Base-by-base conservation (phyloP, 2,329 filamentous ascomycete species). In the Penicillium sp. region DNA sequence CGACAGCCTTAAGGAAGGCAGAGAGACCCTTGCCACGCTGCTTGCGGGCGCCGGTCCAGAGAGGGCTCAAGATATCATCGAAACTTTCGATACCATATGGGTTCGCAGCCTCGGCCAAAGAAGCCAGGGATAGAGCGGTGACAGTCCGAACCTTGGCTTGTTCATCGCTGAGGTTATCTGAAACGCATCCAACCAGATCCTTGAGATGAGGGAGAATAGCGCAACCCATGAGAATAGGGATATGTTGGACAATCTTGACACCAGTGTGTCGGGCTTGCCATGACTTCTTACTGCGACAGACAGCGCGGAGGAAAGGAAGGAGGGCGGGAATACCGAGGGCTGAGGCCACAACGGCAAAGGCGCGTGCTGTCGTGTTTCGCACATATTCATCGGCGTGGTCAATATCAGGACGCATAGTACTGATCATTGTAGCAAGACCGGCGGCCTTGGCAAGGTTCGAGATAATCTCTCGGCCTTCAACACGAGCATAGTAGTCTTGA, bases 41-140 rank as follows among this genome's bases (percentile, higher is more conserved):
- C 77, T 97, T 97, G 61, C 93, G 86, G 28, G 91, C 93, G 56
- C 94, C 94, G 6, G 91, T 97, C 94, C 94, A 99, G 0, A 99
- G 82, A 4, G 94, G 94, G 70, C 97, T 97, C 47, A 99, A 82
- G 59, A 99, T 97, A 57, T 96, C 91, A 67, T 99, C 94, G 66
- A 99, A 99, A 67, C 91, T 96, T 77, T 99, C 94, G 62, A 99
- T 99, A 86, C 94, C 94, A 67, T 97, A 99, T 0, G 94, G 94
- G 74, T 96, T 96, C 33, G 94, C 93, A 22, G 94, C 94, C 76
- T 99, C 94, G 28, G 94, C 94, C 55, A 99, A 79, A 35, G 94
- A 94, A 47, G 93, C 94, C 69, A 99, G 94, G 26, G 94, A 92
- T 70, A 99, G 82, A 75, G 90, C 92, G 44, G 94, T 97, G 45